Conservation (phyloP, 176 grass and related monocot genomes). For the Zoysia japonica region DNA sequence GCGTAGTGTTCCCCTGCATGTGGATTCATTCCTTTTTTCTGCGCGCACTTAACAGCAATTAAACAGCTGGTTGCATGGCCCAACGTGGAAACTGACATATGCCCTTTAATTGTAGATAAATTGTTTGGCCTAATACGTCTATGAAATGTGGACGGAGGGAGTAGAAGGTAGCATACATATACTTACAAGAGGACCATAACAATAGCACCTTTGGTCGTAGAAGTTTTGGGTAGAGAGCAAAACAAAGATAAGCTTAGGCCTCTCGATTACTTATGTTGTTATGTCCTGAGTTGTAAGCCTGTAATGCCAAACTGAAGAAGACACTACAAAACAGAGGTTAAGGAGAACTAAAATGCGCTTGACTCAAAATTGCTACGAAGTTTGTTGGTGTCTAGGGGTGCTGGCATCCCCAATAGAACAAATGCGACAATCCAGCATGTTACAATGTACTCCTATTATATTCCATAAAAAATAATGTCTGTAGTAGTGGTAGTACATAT, state of each 20-base stretch:
- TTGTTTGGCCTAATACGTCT: too few relatives aligned
- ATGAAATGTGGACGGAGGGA: too few relatives aligned
- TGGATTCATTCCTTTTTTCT: too few relatives aligned
- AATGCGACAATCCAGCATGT: not conserved
- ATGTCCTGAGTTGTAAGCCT: conserved; percentile 10
- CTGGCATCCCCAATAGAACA: not conserved
- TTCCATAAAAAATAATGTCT: not conserved
- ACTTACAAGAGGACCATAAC: too few relatives aligned
- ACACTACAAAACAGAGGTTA: conserved; percentile 12
- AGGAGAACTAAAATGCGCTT: not conserved
- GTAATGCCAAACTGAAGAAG: conserved; percentile 7
- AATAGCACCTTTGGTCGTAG: not conserved
- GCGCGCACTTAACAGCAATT: too few relatives aligned
- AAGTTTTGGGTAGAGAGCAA: not conserved
- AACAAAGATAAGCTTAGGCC: not conserved
- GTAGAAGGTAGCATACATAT: too few relatives aligned
- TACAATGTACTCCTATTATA: not conserved
- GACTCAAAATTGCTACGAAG: conserved; percentile 1
- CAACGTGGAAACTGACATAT: too few relatives aligned
- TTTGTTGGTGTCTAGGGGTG: not conserved
- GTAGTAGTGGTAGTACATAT: not conserved
- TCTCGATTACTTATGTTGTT: not conserved
- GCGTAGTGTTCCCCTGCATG: too few relatives aligned
- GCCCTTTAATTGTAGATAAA: too few relatives aligned
- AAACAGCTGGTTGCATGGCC: too few relatives aligned